phyloP scores from a whole-genome alignment of 352 stramenopile genomes.

The Pythium utonaiense region DNA sequence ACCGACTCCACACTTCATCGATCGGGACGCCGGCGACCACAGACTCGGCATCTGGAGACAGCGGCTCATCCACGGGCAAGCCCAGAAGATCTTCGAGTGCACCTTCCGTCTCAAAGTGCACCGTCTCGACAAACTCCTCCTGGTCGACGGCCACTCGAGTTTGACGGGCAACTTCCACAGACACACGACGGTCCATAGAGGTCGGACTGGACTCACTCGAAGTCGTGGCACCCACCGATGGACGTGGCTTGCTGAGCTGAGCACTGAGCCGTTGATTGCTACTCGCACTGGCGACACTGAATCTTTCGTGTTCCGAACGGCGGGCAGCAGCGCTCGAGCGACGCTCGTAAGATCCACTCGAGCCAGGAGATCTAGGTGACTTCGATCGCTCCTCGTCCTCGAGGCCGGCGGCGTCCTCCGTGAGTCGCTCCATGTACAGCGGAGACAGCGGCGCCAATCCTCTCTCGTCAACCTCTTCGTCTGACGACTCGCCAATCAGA shows the following conservation, averaged over 20 bases:
- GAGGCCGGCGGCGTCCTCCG: slow-evolving; percentile 7
- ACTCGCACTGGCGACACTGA: not conserved
- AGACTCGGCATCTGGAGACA: not conserved
- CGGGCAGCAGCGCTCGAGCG: not conserved
- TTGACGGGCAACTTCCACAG: slow-evolving; percentile 7
- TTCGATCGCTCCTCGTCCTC: not conserved
- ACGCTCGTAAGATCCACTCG: not conserved
- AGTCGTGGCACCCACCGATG: not conserved
- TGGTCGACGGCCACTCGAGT: slow-evolving; percentile 2
- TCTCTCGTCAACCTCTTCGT: slow-evolving; percentile 17
- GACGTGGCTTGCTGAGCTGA: not conserved
- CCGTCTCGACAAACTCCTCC: not conserved
- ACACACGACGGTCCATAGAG: slow-evolving; percentile 1
- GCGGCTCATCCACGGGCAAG: not conserved
- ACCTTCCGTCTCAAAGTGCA: not conserved
- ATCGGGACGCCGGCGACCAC: not conserved
- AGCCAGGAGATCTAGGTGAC: not conserved
- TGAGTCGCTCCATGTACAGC: slow-evolving; percentile 19
- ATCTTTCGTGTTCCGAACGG: not conserved
- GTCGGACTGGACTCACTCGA: not conserved
- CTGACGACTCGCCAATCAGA: slow-evolving; percentile 23
- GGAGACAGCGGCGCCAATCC: slow-evolving; percentile 3
- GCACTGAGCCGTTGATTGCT: not conserved
- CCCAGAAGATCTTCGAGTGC: slow-evolving; percentile 2
- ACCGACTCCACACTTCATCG: slow-evolving; percentile 21